Conservation (phyloP, 2,329 filamentous ascomycete genomes). For the Colletotrichum noveboracense region DNA sequence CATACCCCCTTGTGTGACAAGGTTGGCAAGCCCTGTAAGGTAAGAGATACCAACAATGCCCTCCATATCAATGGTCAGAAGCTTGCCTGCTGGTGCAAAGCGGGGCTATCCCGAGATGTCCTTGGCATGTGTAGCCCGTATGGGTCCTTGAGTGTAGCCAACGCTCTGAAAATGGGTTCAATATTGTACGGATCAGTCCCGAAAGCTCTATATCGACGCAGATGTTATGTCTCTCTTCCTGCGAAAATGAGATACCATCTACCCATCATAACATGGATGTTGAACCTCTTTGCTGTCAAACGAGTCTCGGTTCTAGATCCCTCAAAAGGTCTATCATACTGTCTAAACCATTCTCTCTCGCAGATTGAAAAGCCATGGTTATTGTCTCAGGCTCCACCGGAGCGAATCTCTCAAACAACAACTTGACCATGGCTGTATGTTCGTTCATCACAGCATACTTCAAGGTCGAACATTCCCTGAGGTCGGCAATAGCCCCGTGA, state of each 20-base stretch:
- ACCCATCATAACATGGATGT: background rate
- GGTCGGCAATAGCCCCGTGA: background rate
- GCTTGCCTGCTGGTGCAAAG: background rate
- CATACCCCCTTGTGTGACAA: background rate
- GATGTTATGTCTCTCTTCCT: background rate
- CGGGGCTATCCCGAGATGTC: background rate
- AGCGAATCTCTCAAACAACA: background rate
- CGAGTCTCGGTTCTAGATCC: background rate
- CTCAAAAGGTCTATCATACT: background rate
- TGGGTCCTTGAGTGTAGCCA: background rate
- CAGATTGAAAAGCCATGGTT: background rate
- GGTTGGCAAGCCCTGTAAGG: background rate
- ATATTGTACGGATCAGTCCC: background rate
- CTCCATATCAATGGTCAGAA: background rate
- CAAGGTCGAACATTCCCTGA: background rate
- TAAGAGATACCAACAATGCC: background rate
- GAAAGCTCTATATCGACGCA: background rate
- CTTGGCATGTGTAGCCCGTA: background rate
- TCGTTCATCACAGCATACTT: background rate
- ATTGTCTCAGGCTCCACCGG: background rate
- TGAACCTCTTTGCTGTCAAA: background rate
- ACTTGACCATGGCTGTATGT: background rate
- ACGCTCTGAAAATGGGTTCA: background rate
- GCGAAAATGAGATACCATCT: background rate
- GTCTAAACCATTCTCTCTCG: background rate